Percentiles rank a stretch among this genome's conserved stretches.
Conservation (phyloP, 331 rosid genomes). For the Malus hybrid region DNA sequence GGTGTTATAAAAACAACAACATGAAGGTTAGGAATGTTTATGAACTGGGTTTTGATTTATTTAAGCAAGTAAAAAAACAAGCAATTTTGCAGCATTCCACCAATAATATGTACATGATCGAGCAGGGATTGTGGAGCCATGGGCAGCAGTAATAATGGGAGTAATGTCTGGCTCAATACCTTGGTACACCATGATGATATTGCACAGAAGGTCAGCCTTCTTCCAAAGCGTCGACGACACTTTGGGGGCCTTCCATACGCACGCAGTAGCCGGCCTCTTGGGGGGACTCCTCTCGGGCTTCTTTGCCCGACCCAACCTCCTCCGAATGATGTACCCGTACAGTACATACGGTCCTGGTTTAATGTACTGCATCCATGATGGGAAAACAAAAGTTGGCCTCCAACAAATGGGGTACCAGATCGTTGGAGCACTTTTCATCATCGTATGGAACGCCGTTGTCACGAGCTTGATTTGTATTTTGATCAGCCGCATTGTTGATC, state of each 20-base stretch:
- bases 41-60: neutral
- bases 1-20: neutral
- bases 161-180: constrained; percentile 38
- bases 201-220: constrained; percentile 39
- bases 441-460: constrained; percentile 43
- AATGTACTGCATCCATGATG: constrained; percentile 6
- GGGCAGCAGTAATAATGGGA: constrained; percentile 44
- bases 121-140: constrained; percentile 39
- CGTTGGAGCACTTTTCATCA: constrained; percentile 46
- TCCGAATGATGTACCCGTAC: constrained; percentile 28
- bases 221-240: constrained; percentile 69
- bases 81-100: neutral
- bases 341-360: constrained; percentile 23
- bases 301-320: constrained; percentile 49
- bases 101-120: neutral
- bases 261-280: constrained; percentile 55
- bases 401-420: constrained; percentile 44
- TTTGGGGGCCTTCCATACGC: constrained; percentile 71
- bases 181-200: constrained; percentile 80
- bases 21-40: neutral
- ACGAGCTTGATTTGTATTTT: constrained; percentile 54
- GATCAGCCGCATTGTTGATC: constrained; percentile 31
- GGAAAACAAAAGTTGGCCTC: constrained; percentile 14
- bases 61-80: neutral
- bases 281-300: constrained; percentile 63